These are phyloP conservation scores for Aspergillus unguis DNA, from an alignment of 2,329 filamentous ascomycete genomes.

Conservation along the genomic window DNA sequence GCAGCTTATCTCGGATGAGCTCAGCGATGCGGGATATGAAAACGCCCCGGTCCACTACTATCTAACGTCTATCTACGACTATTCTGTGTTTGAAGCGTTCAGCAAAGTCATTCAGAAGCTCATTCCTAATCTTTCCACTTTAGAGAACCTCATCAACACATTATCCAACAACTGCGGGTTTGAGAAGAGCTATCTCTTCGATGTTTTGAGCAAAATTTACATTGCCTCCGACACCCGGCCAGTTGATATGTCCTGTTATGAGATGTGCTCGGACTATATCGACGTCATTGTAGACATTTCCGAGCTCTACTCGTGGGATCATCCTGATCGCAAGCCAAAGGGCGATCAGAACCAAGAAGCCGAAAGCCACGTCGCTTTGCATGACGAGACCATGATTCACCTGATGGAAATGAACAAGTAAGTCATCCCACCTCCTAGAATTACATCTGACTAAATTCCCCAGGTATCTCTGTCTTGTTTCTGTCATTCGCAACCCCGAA, in stretches of 20 bases:
- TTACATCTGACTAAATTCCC: conserved; percentile 14
- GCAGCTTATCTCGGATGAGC: conserved; percentile 92
- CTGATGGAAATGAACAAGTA: conserved; percentile 66
- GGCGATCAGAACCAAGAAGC: conserved; percentile 52
- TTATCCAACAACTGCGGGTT: conserved; percentile 91
- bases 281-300: conserved; percentile 97
- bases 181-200: conserved; percentile 97
- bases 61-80: conserved; percentile 96
- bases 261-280: conserved; percentile 98
- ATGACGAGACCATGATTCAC: conserved; percentile 62
- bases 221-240: conserved; percentile 93
- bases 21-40: conserved; percentile 88
- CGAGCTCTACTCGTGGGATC: conserved; percentile 82
- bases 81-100: conserved; percentile 97
- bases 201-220: conserved; percentile 97
- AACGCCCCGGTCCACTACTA: conserved; percentile 94
- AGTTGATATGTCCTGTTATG: conserved; percentile 92
- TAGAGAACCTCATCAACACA: conserved; percentile 91
- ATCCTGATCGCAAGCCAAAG: conserved; percentile 40
- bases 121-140: conserved; percentile 84
- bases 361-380: conserved; percentile 61
- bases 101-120: conserved; percentile 98
- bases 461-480: conserved; percentile 63
- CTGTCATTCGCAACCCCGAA: conserved; percentile 63
- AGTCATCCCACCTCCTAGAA: conserved; percentile 22